Evolutionary conservation across 108 stramenopile species (phyloP).

Genomic region (Skeletonema grethae): DNA sequence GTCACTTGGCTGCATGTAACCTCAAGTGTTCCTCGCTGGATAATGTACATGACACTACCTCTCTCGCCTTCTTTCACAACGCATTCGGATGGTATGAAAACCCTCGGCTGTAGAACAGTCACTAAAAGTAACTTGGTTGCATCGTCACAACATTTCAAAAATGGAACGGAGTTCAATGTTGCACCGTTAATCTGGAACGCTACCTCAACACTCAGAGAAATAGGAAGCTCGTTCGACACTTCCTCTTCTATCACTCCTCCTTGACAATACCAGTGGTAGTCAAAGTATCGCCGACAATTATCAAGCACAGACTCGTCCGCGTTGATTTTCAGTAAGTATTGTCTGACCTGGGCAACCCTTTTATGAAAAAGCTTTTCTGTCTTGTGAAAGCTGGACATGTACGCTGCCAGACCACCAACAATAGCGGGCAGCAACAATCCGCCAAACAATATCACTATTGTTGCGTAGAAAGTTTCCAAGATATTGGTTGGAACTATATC

Average conservation of each 20-base stretch:
- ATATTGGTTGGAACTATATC: slow-evolving; percentile 55
- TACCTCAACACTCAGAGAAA: slow-evolving; percentile 39
- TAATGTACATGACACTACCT: slow-evolving; percentile 46
- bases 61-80: slow-evolving; percentile 50
- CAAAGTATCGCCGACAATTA: slow-evolving; percentile 43
- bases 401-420: slow-evolving; percentile 58
- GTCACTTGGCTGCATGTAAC: slow-evolving; percentile 23
- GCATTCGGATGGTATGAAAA: slow-evolving; percentile 48
- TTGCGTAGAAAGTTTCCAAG: slow-evolving; percentile 46
- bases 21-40: slow-evolving; percentile 46
- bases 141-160: slow-evolving; percentile 44
- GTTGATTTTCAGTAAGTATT: slow-evolving; percentile 24
- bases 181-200: slow-evolving; percentile 39
- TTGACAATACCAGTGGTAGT: slow-evolving; percentile 57
- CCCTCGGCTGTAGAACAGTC: slow-evolving; percentile 32
- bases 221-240: slow-evolving; percentile 48
- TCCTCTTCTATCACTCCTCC: slow-evolving; percentile 53
- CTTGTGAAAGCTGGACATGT: slow-evolving; percentile 52
- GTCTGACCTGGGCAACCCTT: slow-evolving; percentile 23
- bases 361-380: slow-evolving; percentile 27
- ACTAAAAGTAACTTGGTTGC: slow-evolving; percentile 38
- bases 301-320: slow-evolving; percentile 26
- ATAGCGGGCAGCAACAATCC: slow-evolving; percentile 56
- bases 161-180: slow-evolving; percentile 39
- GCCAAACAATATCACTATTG: slow-evolving; percentile 50